phyloP scores from a whole-genome alignment of 768 basidiomycete genomes.

The Russula compacta region DNA sequence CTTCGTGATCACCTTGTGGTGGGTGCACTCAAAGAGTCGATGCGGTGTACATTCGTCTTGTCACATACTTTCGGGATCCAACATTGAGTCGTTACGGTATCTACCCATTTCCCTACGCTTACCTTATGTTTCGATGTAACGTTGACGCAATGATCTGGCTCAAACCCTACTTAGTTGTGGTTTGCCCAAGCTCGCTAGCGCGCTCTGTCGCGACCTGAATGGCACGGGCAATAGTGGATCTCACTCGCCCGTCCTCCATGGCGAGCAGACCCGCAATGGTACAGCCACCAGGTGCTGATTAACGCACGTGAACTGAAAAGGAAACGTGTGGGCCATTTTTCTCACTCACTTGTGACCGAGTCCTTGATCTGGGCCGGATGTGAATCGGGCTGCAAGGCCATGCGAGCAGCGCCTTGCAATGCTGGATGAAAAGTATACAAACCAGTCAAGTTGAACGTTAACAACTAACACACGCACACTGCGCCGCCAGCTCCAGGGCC shows the following conservation, averaged over 20 bases:
- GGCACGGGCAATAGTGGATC: constrained; percentile 89
- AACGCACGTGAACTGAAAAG: neutral
- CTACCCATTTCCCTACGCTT: neutral
- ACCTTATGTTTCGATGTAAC: neutral
- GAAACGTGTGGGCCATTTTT: neutral
- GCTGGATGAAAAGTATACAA: constrained; percentile 37
- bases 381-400: constrained; percentile 80
- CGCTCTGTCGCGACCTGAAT: constrained; percentile 92
- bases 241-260: constrained; percentile 87
- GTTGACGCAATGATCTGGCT: neutral
- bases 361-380: constrained; percentile 98
- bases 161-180: constrained; percentile 37
- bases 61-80: neutral
- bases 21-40: constrained; percentile 14
- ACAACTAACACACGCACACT: constrained; percentile 49
- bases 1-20: constrained; percentile 22
- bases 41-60: constrained; percentile 22
- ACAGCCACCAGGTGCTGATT: constrained; percentile 88
- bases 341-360: constrained; percentile 81
- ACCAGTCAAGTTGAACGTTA: neutral
- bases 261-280: constrained; percentile 96
- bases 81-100: neutral
- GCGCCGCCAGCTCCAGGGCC: constrained; percentile 89
- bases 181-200: constrained; percentile 78
- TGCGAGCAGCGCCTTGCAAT: constrained; percentile 91